phyloP scores from a whole-genome alignment of 352 stramenopile genomes.

The Globisporangium alternatum region DNA sequence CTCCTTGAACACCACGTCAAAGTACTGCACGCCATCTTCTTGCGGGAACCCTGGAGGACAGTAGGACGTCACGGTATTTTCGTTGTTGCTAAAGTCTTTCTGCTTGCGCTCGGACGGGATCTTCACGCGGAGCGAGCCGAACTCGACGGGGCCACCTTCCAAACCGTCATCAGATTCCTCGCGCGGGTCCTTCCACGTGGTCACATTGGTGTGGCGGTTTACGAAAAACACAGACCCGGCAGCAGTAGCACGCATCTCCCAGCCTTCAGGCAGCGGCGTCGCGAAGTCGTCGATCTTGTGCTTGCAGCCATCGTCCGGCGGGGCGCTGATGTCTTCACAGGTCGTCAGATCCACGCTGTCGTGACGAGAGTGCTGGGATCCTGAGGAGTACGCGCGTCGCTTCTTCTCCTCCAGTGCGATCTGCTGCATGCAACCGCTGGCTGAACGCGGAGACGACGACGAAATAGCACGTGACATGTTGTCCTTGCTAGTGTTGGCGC shows the following conservation, averaged over 20 bases:
- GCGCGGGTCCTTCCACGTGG: conserved; percentile 74
- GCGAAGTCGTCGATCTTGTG: conserved; percentile 77
- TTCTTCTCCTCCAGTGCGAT: conserved; percentile 16
- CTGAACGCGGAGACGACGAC: background rate
- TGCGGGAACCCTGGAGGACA: background rate
- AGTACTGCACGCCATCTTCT: conserved; percentile 20
- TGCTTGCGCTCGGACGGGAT: conserved; percentile 10
- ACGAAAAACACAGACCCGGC: conserved; percentile 76
- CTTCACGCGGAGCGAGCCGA: conserved; percentile 10
- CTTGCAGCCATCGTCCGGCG: conserved; percentile 53
- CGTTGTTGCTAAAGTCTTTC: conserved; percentile 5
- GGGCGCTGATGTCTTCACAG: conserved; percentile 38
- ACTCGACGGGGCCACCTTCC: background rate
- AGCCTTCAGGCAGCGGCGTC: conserved; percentile 64
- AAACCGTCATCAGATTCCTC: background rate
- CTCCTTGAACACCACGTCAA: conserved; percentile 78
- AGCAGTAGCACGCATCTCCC: conserved; percentile 80
- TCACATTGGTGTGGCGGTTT: conserved; percentile 66
- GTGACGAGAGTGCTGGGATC: conserved; percentile 1
- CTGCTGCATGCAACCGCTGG: conserved; percentile 5
- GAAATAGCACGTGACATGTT: background rate
- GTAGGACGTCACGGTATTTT: conserved; percentile 11
- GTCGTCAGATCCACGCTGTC: conserved; percentile 25
- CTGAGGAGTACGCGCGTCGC: conserved; percentile 21
- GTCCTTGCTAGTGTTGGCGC: conserved; percentile 11